Evolutionary conservation across 1,284 basidiomycete species (phyloP), one percentile per base, ranked within the genome.

Genomic region (Sporisorium sorghi): DNA sequence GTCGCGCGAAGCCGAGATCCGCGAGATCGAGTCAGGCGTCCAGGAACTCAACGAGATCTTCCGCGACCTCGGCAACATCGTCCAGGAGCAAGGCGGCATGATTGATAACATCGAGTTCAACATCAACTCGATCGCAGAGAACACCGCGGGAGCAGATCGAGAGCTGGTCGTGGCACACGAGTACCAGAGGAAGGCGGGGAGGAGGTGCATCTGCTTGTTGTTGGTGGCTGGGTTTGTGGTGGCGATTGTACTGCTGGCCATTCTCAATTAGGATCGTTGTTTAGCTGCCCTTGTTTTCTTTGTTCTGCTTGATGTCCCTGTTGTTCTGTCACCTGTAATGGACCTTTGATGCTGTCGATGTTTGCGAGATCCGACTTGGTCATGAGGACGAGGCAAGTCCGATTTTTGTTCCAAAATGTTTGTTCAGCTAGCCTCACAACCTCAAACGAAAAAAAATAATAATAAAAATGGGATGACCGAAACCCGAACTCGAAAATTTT

Each of bases 1-100:
- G 62, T 96, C 98, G 84, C 92, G 97, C 19, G 96, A 99, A 84
- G 88, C 88, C 0, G 96, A 98, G 83, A 99, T 99, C 64, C 90
- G 92, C 46, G 95, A 98, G 83, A 99, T 99, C 68, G 97, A 99
- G 86, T 91, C 90, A 1, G 96, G 97, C 7, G 97, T 99, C 57
- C 94, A 97, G 81, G 96, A 99, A 84, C 87, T 99, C 48, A 91
- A 94, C 51, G 94, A 97, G 85, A 98, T 99, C 80, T 99, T 99
- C 88, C 89, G 93, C 43, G 96, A 99, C 86, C 86, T 99, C 37
- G 95, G 95, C 39, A 94, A 93, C 19, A 89, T 99, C 44, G 94
- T 99, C 2, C 90, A 91, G 73, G 93, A 98, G 83, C 97, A 99
- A 84, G 95, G 96, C 9, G 90, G 90, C 30, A 93, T 98, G 91